Conservation (phyloP, 306 rosid species). For the Sicyos baderoa region DNA sequence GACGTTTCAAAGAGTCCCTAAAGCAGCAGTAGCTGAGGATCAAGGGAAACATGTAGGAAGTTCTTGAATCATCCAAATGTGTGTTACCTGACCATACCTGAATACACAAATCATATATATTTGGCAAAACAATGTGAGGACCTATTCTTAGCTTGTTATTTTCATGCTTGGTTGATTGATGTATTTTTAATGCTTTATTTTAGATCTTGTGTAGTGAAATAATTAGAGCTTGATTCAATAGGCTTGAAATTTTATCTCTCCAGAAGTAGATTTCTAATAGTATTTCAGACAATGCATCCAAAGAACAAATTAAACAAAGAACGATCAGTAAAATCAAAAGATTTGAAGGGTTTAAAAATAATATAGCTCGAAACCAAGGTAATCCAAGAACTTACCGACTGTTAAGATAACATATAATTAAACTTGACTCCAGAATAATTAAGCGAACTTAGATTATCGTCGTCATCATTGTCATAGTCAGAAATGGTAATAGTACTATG, state of each 20-base stretch:
- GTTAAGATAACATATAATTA: not conserved
- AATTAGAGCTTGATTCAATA: too few relatives aligned
- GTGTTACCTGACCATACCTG: not conserved
- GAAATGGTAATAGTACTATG: not conserved
- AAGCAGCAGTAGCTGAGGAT: conserved; percentile 40
- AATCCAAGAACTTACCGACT: conserved; percentile 7
- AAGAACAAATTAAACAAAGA: too few relatives aligned
- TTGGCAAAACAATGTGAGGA: conserved; percentile 13
- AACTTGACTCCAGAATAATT: not conserved
- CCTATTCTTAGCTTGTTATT: conserved; percentile 1
- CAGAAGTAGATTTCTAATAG: too few relatives aligned
- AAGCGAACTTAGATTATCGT: not conserved
- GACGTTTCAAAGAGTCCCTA: conserved; percentile 42
- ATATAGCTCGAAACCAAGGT: not conserved
- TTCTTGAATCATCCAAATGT: not conserved
- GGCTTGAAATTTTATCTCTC: too few relatives aligned
- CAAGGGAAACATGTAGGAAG: conserved; percentile 21
- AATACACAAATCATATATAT: not conserved
- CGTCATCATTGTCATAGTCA: not conserved
- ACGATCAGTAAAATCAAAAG: too few relatives aligned
- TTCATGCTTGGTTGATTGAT: not conserved
- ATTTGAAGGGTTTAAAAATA: not conserved
- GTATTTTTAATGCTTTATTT: not conserved
- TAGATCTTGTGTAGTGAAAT: not conserved
- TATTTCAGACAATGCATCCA: too few relatives aligned